Evolutionary conservation across 495 filamentous ascomycete species (phyloP).

Genomic region (Penicillium lagena): DNA sequence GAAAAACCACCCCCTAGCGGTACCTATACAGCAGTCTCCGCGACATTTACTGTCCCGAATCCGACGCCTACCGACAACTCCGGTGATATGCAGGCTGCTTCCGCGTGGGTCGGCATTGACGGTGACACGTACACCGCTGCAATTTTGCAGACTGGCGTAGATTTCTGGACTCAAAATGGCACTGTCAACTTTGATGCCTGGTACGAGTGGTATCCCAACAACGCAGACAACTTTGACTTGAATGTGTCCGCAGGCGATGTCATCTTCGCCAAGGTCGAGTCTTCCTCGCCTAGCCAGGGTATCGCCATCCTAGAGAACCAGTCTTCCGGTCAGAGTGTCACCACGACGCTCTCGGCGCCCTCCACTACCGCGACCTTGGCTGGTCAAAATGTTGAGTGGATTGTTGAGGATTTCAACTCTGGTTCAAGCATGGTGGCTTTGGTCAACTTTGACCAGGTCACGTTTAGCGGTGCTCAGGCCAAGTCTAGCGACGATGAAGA

Average conservation of each 20-base stretch:
- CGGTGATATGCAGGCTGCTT: slow-evolving; percentile 37
- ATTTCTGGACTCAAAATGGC: slow-evolving; percentile 42
- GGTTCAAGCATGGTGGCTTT: slow-evolving; percentile 42
- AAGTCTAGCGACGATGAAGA: slow-evolving; percentile 16
- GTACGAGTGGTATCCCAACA: slow-evolving; percentile 61
- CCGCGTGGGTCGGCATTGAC: slow-evolving; percentile 61
- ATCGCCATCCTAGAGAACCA: slow-evolving; percentile 51
- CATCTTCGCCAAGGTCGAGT: slow-evolving; percentile 47
- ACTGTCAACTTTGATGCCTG: slow-evolving; percentile 45
- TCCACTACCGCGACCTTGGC: slow-evolving; percentile 27
- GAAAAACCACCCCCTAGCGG: slow-evolving; percentile 33
- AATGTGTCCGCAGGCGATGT: slow-evolving; percentile 47
- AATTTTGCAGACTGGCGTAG: slow-evolving; percentile 56
- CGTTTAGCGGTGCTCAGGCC: slow-evolving; percentile 40
- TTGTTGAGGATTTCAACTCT: slow-evolving; percentile 56
- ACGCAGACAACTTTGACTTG: slow-evolving; percentile 50
- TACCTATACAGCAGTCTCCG: slow-evolving; percentile 46
- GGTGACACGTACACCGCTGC: slow-evolving; percentile 50
- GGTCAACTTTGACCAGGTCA: slow-evolving; percentile 46
- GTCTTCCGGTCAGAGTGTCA: slow-evolving; percentile 47
- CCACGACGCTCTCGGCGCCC: slow-evolving; percentile 41
- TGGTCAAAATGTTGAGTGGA: slow-evolving; percentile 56
- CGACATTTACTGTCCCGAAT: slow-evolving; percentile 48
- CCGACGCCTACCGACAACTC: slow-evolving; percentile 35
- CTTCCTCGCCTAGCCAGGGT: slow-evolving; percentile 41